A percentile compares a stretch with the other conserved stretches of the same genome.
These are phyloP conservation scores for Bolboschoenus planiculmis DNA, from an alignment of 176 grass and related monocot genomes.

Conservation along the genomic window DNA sequence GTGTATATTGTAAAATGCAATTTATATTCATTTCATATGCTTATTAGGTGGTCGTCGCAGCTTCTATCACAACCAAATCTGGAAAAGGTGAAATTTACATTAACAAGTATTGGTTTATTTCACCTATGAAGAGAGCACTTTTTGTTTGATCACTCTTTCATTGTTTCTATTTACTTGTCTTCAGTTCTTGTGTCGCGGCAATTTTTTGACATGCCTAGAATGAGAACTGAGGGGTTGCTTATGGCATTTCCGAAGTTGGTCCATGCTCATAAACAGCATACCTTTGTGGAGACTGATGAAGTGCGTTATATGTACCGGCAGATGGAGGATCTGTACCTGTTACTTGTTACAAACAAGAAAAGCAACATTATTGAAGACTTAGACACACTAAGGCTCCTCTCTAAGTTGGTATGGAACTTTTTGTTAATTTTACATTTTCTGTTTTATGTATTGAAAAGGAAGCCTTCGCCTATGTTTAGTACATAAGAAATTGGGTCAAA, in stretches of 20 bases:
- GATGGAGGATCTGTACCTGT: conserved; percentile 70
- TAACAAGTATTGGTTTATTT: neutral
- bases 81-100: conserved; percentile 52
- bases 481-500: neutral
- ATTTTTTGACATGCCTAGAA: conserved; percentile 81
- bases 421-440: too few relatives aligned
- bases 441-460: neutral
- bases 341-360: conserved; percentile 88
- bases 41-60: conserved; percentile 76
- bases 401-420: conserved; percentile 78
- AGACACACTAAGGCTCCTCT: conserved; percentile 72
- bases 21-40: neutral
- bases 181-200: conserved; percentile 82
- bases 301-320: conserved; percentile 82
- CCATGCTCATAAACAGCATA: conserved; percentile 76
- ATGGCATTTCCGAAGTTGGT: conserved; percentile 85
- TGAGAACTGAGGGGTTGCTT: conserved; percentile 79
- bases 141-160: neutral
- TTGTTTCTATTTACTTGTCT: too few relatives aligned
- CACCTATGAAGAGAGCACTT: conserved; percentile 10
- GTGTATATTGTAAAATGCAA: neutral
- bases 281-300: conserved; percentile 80
- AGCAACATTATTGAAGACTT: conserved; percentile 93
- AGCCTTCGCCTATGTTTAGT: neutral
- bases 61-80: conserved; percentile 64